These are phyloP conservation scores for Diutina sp. DNA, from an alignment of 1,139 yeast genomes.

Conservation along the genomic window DNA sequence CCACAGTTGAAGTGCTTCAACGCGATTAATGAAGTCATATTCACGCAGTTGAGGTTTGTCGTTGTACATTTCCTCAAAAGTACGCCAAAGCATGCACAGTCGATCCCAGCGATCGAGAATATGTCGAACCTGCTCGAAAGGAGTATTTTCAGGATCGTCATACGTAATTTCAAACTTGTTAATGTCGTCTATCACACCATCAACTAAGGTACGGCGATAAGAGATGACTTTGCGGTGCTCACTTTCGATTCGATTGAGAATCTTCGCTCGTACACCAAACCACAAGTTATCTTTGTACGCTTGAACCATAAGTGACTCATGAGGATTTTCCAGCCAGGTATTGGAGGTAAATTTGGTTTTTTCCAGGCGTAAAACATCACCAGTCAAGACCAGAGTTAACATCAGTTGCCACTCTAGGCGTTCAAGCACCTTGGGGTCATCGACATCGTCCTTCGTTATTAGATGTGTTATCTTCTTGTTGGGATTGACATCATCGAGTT, in stretches of 20 bases:
- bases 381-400: slow-evolving; percentile 81
- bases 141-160: slow-evolving; percentile 16
- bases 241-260: slow-evolving; percentile 68
- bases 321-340: slow-evolving; percentile 27
- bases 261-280: slow-evolving; percentile 69
- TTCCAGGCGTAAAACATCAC: slow-evolving; percentile 87
- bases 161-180: slow-evolving; percentile 44
- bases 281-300: slow-evolving; percentile 70
- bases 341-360: slow-evolving; percentile 58
- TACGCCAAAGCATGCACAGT: slow-evolving; percentile 72
- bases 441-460: slow-evolving; percentile 28
- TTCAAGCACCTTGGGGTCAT: slow-evolving; percentile 61
- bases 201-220: slow-evolving; percentile 63
- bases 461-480: slow-evolving; percentile 23
- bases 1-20: slow-evolving; percentile 83
- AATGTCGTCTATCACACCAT: slow-evolving; percentile 61
- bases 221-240: slow-evolving; percentile 68
- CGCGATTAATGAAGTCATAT: slow-evolving; percentile 48
- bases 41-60: slow-evolving; percentile 67
- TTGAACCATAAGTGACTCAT: slow-evolving; percentile 38
- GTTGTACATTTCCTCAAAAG: slow-evolving; percentile 60
- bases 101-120: slow-evolving; percentile 52
- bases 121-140: slow-evolving; percentile 37
- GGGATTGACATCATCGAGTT: slow-evolving; percentile 11
- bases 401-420: slow-evolving; percentile 94